Conservation (phyloP, 2,329 filamentous ascomycete species). For the Fusarium albosuccineum region DNA sequence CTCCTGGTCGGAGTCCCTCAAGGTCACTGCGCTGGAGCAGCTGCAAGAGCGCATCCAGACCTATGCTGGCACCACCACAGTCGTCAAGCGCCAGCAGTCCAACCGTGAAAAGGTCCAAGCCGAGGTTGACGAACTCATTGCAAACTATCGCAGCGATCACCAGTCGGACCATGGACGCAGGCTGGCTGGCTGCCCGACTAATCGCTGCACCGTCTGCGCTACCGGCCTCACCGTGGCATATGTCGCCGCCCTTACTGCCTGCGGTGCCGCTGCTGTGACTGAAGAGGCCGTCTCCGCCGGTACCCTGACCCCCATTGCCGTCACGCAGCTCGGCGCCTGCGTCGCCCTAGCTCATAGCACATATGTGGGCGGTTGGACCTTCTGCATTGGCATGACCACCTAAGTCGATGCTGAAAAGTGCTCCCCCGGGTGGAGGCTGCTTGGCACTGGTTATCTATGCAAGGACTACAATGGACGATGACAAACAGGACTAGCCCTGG, state of each 20-base stretch:
- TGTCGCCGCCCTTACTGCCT: slow-evolving; percentile 5
- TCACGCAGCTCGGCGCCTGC: no score
- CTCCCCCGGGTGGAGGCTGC: no score
- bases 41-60: slow-evolving; percentile 8
- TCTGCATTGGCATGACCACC: no score
- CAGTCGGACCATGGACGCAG: slow-evolving; percentile 5
- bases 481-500: no score
- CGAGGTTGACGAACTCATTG: neutral
- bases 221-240: slow-evolving; percentile 4
- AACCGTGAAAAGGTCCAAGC: slow-evolving; percentile 12
- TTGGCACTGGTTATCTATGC: no score
- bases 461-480: no score
- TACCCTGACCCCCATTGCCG: no score
- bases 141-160: neutral
- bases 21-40: slow-evolving; percentile 1
- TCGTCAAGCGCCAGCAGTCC: neutral
- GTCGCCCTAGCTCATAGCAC: no score
- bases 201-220: slow-evolving; percentile 10
- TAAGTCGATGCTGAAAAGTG: no score
- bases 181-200: slow-evolving; percentile 1
- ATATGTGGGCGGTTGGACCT: no score
- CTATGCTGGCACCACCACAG: neutral
- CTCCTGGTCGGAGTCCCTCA: slow-evolving; percentile 5
- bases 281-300: neutral
- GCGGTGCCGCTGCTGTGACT: slow-evolving; percentile 3